Conservation (phyloP, 768 basidiomycete species). For the Gymnopilus junonius region DNA sequence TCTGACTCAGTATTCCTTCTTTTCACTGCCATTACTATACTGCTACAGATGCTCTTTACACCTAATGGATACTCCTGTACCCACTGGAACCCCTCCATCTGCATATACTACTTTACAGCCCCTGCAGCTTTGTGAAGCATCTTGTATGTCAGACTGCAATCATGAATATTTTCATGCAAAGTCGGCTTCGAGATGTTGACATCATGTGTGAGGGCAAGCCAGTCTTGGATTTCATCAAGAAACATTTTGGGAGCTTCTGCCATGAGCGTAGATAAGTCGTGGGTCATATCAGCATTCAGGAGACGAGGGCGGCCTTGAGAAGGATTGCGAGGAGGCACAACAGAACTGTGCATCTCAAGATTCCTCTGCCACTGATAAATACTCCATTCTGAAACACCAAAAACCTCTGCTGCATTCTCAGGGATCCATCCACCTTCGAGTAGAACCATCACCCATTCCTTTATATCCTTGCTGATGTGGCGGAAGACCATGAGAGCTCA, state of each 20-base stretch:
- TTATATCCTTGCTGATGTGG: slow-evolving; percentile 27
- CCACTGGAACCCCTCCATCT: background rate
- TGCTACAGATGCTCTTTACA: background rate
- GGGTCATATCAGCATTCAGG: slow-evolving; percentile 21
- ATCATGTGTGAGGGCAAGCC: slow-evolving; percentile 26
- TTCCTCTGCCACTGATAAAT: slow-evolving; percentile 28
- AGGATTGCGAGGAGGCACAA: slow-evolving; percentile 18
- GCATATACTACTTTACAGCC: background rate
- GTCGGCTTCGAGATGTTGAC: slow-evolving; percentile 20
- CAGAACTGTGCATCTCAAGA: slow-evolving; percentile 22
- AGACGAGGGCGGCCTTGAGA: slow-evolving; percentile 22
- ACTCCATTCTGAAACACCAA: slow-evolving; percentile 28
- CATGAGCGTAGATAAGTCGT: slow-evolving; percentile 25
- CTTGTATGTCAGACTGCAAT: slow-evolving; percentile 75
- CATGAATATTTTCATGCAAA: slow-evolving; percentile 66
- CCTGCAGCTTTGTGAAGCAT: slow-evolving; percentile 44
- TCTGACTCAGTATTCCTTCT: background rate
- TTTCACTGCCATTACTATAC: background rate
- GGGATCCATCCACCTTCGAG: slow-evolving; percentile 27
- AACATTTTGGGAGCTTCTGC: slow-evolving; percentile 13
- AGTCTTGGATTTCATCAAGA: slow-evolving; percentile 26
- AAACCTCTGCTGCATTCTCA: slow-evolving; percentile 21
- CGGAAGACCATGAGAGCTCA: background rate
- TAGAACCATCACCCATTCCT: slow-evolving; percentile 28
- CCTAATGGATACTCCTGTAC: background rate